Evolutionary conservation across 805 yeast species (phyloP), one percentile per base, ranked within the genome.

Genomic region (Metschnikowia colocasiae): DNA sequence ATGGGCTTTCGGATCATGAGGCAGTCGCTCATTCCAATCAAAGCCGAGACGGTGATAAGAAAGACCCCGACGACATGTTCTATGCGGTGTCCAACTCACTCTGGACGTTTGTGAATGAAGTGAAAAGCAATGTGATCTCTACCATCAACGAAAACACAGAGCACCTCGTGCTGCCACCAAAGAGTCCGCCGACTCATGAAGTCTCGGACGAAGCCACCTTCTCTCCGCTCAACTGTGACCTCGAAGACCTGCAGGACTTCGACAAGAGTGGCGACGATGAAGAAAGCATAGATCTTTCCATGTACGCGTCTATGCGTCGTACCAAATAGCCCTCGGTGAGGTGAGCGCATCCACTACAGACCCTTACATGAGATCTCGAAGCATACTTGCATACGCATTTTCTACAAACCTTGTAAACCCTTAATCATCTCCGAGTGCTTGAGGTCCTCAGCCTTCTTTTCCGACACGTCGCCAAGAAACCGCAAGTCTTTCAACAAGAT

Each of bases 401-500:
- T 22, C 47, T 56, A 68, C 46, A 67, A 59, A 2, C 64, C 62
- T 50, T 66, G 73, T 53, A 72, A 64, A 6, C 75, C 74, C 52
- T 64, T 64, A 40, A 71, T 61, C 43, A 71, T 49, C 49, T 71
- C 73, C 22, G 63, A 52, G 15, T 72, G 76, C 50, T 58, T 67
- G 38, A 49, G 45, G 30, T 62, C 61, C 34, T 68, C 73, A 31
- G 52, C 58, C 36, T 60, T 62, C 52, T 67, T 61, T 9, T 55
- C 63, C 16, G 59, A 54, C 25, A 63, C 54, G 50, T 68, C 72
- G 12, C 73, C 73, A 19, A 69, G 57, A 16, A 69, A 62, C 46
- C 77, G 57, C 55, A 72, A 64, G 54, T 72, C 77, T 53, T 69
- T 72, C 59, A 71, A 63, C 55, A 91, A 74, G 42, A 94, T 84